phyloP scores from a whole-genome alignment of 2,329 filamentous ascomycete genomes.

The Nemania abortiva region DNA sequence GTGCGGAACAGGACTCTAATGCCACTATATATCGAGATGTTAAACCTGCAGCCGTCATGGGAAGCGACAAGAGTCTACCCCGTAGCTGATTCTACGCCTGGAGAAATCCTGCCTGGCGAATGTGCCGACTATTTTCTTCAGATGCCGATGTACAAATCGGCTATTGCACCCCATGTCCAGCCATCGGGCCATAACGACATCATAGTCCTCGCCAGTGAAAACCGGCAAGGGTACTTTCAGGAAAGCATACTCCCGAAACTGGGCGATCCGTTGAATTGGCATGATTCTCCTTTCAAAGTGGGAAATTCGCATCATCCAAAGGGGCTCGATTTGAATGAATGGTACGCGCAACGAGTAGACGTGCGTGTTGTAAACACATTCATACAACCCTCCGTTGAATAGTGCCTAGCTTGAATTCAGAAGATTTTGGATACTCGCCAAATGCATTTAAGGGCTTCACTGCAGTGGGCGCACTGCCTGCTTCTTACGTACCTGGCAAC shows the following conservation, averaged over 20 bases:
- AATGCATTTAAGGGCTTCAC: too few relatives aligned
- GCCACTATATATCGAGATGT: constrained; percentile 1
- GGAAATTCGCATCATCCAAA: not conserved
- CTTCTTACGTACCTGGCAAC: too few relatives aligned
- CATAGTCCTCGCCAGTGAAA: constrained; percentile 1
- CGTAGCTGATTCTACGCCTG: not conserved
- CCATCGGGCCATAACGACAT: not conserved
- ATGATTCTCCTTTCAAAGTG: not conserved
- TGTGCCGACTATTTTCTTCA: not conserved
- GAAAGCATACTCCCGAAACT: not conserved
- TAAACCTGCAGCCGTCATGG: constrained; percentile 7
- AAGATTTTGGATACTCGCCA: too few relatives aligned
- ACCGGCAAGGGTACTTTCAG: not conserved
- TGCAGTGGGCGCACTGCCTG: too few relatives aligned
- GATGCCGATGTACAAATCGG: not conserved
- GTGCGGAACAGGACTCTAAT: constrained; percentile 2
- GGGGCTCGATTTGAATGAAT: not conserved
- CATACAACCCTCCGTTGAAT: too few relatives aligned
- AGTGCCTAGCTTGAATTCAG: too few relatives aligned
- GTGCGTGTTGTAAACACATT: not conserved
- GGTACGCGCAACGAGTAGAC: constrained; percentile 4
- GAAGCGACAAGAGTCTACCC: constrained; percentile 6
- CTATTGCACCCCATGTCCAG: not conserved
- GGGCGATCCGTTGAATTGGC: not conserved
- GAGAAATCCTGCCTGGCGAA: not conserved